Evolutionary conservation across 352 stramenopile species (phyloP).

Genomic region (Phytophthora pluvialis): DNA sequence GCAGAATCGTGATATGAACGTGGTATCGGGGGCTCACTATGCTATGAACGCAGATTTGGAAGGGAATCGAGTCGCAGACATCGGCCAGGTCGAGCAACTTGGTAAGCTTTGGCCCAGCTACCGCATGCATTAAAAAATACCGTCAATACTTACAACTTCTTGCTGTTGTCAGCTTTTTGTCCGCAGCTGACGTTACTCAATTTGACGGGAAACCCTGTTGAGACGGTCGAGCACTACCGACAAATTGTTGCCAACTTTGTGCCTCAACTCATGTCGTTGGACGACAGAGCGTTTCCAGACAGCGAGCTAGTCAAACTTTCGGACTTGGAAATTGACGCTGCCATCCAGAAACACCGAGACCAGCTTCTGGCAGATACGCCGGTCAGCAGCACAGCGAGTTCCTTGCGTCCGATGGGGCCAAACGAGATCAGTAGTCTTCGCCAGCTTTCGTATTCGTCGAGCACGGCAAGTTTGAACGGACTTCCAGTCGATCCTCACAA

Average conservation of each 20-base stretch:
- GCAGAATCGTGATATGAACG: not conserved
- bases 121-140: not conserved
- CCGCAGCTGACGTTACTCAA: constrained; percentile 65
- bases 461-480: constrained; percentile 27
- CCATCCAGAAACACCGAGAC: constrained; percentile 41
- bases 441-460: constrained; percentile 41
- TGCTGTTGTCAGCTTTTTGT: constrained; percentile 55
- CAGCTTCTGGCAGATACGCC: constrained; percentile 5
- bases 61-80: constrained; percentile 72
- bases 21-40: constrained; percentile 2
- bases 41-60: constrained; percentile 56
- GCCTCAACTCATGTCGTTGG: constrained; percentile 70
- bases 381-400: not conserved
- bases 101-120: constrained; percentile 34
- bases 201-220: constrained; percentile 73
- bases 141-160: not conserved
- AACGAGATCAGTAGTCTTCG: constrained; percentile 30
- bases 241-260: constrained; percentile 74
- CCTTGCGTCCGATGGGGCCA: not conserved
- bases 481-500: constrained; percentile 29
- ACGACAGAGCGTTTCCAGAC: constrained; percentile 49
- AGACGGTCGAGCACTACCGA: constrained; percentile 60
- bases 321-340: constrained; percentile 56
- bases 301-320: constrained; percentile 50
- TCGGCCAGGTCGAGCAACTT: constrained; percentile 82